These are phyloP conservation scores for Aaosphaeria arxii DNA, from an alignment of 2,329 filamentous ascomycete species.

Conservation along the genomic window DNA sequence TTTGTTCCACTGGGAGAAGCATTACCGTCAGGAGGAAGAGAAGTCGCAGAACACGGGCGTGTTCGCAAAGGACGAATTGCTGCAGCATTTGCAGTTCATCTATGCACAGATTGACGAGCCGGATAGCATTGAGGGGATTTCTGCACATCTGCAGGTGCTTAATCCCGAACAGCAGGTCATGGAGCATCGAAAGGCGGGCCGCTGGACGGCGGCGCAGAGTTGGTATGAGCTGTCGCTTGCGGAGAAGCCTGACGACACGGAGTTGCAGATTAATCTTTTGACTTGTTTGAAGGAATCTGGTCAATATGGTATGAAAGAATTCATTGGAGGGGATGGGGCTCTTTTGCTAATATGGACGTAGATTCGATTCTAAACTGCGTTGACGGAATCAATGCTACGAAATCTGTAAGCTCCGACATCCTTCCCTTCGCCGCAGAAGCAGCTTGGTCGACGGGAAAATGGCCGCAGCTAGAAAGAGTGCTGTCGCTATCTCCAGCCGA, in stretches of 20 bases:
- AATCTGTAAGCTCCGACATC: slow-evolving; percentile 45
- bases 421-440: slow-evolving; percentile 87
- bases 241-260: slow-evolving; percentile 71
- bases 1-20: slow-evolving; percentile 91
- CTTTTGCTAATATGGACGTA: slow-evolving; percentile 33
- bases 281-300: slow-evolving; percentile 93
- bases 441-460: slow-evolving; percentile 84
- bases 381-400: slow-evolving; percentile 62
- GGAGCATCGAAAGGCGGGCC: slow-evolving; percentile 86
- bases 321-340: too few species aligned
- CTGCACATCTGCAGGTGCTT: slow-evolving; percentile 78
- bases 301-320: slow-evolving; percentile 82
- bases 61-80: slow-evolving; percentile 59
- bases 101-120: slow-evolving; percentile 98
- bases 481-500: slow-evolving; percentile 43
- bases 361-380: slow-evolving; percentile 85
- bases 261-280: slow-evolving; percentile 79
- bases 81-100: slow-evolving; percentile 82
- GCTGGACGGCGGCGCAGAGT: slow-evolving; percentile 92
- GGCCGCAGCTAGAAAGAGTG: slow-evolving; percentile 71
- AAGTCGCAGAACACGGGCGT: slow-evolving; percentile 44
- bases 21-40: slow-evolving; percentile 62
- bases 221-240: slow-evolving; percentile 94
- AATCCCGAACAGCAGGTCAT: slow-evolving; percentile 91
- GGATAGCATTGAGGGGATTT: slow-evolving; percentile 93